These are phyloP conservation scores for Podospora fimiseda DNA, from an alignment of 495 filamentous ascomycete genomes.

Conservation along the genomic window DNA sequence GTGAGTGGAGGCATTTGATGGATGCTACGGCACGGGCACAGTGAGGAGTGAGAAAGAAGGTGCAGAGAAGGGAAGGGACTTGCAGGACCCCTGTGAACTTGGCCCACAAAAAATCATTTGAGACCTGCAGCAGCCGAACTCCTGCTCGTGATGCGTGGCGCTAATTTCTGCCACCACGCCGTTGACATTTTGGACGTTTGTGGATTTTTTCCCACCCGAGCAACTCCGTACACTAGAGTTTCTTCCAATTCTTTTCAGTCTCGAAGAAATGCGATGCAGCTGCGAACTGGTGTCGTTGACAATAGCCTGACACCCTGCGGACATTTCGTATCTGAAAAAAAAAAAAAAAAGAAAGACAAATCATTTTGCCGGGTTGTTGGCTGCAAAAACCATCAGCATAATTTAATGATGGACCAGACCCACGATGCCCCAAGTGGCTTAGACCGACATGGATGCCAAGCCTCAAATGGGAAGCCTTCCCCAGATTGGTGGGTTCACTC, in stretches of 20 bases:
- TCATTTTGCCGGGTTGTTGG: no score
- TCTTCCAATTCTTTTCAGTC: no score
- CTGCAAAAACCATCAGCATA: no score
- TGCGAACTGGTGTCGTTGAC: no score
- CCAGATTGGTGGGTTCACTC: background rate
- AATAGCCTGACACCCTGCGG: no score
- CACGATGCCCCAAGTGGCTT: background rate
- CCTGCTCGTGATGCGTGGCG: constrained; percentile 7
- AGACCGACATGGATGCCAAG: background rate
- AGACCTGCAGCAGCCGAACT: constrained; percentile 5
- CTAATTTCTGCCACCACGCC: background rate
- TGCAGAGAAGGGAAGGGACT: background rate
- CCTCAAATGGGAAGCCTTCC: background rate
- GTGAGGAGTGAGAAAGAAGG: background rate
- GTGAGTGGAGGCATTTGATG: constrained; percentile 3
- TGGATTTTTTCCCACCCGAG: no score
- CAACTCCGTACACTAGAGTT: no score
- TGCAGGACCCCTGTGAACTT: background rate
- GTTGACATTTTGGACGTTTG: background rate
- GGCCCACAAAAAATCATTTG: constrained; percentile 1
- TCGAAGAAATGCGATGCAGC: no score
- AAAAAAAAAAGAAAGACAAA: no score
- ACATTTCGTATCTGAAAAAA: no score
- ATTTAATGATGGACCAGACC: no score
- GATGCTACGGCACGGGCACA: background rate